These are phyloP conservation scores for Cordyceps sp. DNA, from an alignment of 2,329 filamentous ascomycete genomes.

Conservation along the genomic window DNA sequence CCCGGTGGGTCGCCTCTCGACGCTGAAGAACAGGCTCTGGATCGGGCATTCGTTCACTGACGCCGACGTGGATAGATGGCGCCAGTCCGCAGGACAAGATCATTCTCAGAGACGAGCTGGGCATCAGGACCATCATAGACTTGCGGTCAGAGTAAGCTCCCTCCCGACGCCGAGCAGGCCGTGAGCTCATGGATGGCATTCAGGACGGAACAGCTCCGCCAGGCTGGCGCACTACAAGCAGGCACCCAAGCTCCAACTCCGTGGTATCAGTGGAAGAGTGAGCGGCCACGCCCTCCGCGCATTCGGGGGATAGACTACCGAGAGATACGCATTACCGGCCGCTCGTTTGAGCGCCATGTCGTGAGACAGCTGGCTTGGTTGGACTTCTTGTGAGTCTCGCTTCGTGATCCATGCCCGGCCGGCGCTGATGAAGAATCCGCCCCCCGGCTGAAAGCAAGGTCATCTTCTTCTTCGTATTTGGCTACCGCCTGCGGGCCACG, in stretches of 20 bases:
- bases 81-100: conserved; percentile 49
- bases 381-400: conserved; percentile 36
- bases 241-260: not conserved
- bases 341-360: conserved; percentile 50
- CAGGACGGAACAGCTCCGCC: conserved; percentile 58
- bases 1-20: conserved; percentile 32
- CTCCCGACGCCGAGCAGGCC: not conserved
- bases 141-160: conserved; percentile 52
- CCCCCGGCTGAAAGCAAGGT: conserved; percentile 21
- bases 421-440: not conserved
- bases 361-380: conserved; percentile 52
- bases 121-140: conserved; percentile 61
- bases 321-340: conserved; percentile 59
- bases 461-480: conserved; percentile 43
- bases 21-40: no score
- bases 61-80: conserved; percentile 36
- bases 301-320: conserved; percentile 48
- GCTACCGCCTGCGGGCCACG: conserved; percentile 54
- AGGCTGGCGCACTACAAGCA: conserved; percentile 40
- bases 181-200: not conserved
- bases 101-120: conserved; percentile 39
- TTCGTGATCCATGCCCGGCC: no score
- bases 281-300: conserved; percentile 22
- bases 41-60: not conserved
- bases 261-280: no score